A percentile compares a stretch with the other conserved stretches of the same genome.
phyloP scores from a whole-genome alignment of 306 rosid species.

The Rubus parviflorus region DNA sequence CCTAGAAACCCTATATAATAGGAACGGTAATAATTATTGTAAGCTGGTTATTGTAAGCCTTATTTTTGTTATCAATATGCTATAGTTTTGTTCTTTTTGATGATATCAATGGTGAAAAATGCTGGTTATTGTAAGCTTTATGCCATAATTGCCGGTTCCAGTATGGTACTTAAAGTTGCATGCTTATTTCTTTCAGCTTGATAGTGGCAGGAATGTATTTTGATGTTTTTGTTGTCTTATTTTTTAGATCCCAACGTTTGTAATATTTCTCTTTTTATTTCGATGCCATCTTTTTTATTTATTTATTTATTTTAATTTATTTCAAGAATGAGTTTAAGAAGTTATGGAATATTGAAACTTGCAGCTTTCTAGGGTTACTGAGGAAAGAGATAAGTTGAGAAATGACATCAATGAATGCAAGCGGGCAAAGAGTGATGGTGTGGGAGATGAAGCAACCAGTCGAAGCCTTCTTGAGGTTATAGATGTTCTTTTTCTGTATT shows the following conservation, averaged over 20 bases:
- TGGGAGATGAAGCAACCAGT: slow-evolving; percentile 44
- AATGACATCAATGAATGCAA: slow-evolving; percentile 43
- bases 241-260: not conserved
- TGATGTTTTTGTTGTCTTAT: not conserved
- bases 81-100: not conserved
- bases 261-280: not conserved
- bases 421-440: slow-evolving; percentile 44
- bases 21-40: not conserved
- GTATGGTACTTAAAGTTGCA: not conserved
- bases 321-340: slow-evolving; percentile 21
- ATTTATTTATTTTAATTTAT: not conserved
- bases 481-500: slow-evolving; percentile 12
- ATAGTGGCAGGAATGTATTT: not conserved
- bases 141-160: not conserved
- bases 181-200: not conserved
- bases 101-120: not conserved
- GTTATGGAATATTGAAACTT: slow-evolving; percentile 22
- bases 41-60: too few species aligned
- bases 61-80: not conserved
- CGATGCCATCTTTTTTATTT: not conserved
- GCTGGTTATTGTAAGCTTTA: not conserved
- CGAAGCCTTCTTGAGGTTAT: slow-evolving; percentile 56
- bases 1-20: not conserved
- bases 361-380: slow-evolving; percentile 77
- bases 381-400: slow-evolving; percentile 75